Conservation (phyloP, 805 yeast species). For the Lipomyces starkeyi region DNA sequence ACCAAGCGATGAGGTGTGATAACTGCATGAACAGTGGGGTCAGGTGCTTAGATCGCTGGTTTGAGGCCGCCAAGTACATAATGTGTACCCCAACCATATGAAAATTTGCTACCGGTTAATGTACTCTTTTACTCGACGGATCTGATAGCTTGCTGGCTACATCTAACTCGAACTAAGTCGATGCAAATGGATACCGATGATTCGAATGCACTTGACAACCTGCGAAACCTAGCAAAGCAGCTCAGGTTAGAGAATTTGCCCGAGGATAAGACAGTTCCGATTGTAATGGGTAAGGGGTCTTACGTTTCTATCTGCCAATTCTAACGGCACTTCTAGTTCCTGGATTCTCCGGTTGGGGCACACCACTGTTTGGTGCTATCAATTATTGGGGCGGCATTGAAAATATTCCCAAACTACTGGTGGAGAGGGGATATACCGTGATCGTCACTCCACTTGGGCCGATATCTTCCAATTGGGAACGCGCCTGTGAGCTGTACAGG, state of each 20-base stretch:
- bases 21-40: too few relatives aligned
- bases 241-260: background rate
- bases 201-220: background rate
- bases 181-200: background rate
- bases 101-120: too few relatives aligned
- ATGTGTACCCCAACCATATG: too few relatives aligned
- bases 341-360: background rate
- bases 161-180: background rate
- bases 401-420: background rate
- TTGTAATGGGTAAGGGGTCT: background rate
- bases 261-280: constrained; percentile 1
- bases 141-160: too few relatives aligned
- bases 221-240: constrained; percentile 1
- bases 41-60: too few relatives aligned
- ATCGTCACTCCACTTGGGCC: constrained; percentile 5
- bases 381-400: constrained; percentile 8
- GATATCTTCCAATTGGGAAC: background rate
- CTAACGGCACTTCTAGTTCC: background rate
- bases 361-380: background rate
- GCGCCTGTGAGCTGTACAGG: constrained; percentile 5
- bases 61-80: too few relatives aligned
- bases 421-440: constrained; percentile 4
- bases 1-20: too few relatives aligned
- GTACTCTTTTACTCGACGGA: too few relatives aligned
- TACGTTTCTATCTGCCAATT: background rate